Conservation (phyloP, 208 protist genomes). For the Acanthamoeba castellanii region DNA sequence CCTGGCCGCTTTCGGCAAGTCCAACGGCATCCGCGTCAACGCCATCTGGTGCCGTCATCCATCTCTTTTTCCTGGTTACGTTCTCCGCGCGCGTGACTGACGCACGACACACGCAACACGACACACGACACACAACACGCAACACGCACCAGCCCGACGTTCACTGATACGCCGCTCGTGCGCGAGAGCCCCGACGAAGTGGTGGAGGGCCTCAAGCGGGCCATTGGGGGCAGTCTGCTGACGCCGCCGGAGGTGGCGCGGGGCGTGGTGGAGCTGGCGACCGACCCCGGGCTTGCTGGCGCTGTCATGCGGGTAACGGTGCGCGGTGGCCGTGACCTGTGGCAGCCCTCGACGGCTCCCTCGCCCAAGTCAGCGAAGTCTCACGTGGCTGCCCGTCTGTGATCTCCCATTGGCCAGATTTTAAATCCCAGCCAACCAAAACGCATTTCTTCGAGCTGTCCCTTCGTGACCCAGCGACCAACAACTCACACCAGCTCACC, state of each 20-base stretch:
- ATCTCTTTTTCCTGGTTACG: no score
- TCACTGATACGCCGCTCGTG: neutral
- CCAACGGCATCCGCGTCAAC: neutral
- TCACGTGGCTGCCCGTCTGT: no score
- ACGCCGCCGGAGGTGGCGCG: neutral
- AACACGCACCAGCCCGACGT: neutral
- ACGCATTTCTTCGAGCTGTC: no score
- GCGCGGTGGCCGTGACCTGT: neutral
- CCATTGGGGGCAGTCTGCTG: neutral
- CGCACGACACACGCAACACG: no score
- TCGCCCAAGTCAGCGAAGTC: no score
- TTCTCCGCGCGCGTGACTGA: no score
- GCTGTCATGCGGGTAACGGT: slow-evolving; percentile 17
- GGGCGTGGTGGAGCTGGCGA: slow-evolving; percentile 9
- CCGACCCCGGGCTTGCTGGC: neutral
- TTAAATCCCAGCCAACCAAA: no score
- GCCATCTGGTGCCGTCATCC: slow-evolving; percentile 6
- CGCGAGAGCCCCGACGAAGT: neutral
- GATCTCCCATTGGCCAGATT: no score
- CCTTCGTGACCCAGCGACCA: no score
- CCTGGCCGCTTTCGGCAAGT: neutral
- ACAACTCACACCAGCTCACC: no score
- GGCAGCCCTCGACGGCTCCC: neutral
- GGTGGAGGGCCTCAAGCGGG: neutral
- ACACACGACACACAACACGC: neutral